Evolutionary conservation across 441 rosid species (phyloP), one percentile per base, ranked within the genome.

Genomic region (Gossypium trilobum): DNA sequence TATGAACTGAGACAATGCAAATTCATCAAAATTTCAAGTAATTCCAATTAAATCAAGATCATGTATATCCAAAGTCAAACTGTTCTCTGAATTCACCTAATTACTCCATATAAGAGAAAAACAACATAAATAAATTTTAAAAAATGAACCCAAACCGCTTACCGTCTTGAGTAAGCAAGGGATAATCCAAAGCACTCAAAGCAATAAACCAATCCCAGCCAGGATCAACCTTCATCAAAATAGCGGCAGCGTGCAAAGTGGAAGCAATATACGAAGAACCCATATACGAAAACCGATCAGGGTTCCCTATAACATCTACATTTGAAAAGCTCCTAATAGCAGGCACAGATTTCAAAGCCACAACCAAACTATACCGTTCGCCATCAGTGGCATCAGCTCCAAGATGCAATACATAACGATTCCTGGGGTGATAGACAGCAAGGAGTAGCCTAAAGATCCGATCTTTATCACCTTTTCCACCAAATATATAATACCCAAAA

Each of bases 381-480:
- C 84, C 82, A 70, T 88, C 91, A 1, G 91, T 78, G 1, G 97
- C 94, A 46, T 94, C 99, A 46, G 89, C 90, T 5, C 84, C 82
- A 2, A 94, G 90, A 80, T 94, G 97, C 78, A 94, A 75, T 71
- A 94, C 77, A 66, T 94, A 94, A 31, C 93, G 86, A 70, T 94
- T 94, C 79, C 99, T 87, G 0, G 99, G 99, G 69, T 94, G 99
- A 78, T 94, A 94, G 13, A 94, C 87, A 0, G 99, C 95, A 1
- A 92, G 92, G 75, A 92, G 74, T 33, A 92, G 69, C 71, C 99
- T 83, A 16, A 89, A 72, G 86, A 94, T 88, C 88, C 87, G 87
- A 79, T 86, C 90, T 56, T 54, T 75, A 58, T 94, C 93, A 4
- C 94, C 95, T 29, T 78, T 81, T 17, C 89, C 90, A 13, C 99